Evolutionary conservation across 257 asterid genomes (phyloP).

Genomic region (Scutellaria galericulata): DNA sequence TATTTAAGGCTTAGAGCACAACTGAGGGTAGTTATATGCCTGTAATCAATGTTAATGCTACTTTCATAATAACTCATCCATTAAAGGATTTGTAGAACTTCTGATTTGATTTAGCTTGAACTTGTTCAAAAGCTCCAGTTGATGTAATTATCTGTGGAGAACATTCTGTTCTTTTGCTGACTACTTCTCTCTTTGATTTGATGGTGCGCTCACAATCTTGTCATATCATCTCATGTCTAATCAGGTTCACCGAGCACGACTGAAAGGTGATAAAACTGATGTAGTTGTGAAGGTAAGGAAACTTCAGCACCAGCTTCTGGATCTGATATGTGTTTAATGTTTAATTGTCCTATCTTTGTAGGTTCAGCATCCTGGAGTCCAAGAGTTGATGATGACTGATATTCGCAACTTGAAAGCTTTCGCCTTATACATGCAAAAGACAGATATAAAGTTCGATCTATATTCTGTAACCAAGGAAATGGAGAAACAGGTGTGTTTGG

Average conservation of each 20-base stretch:
- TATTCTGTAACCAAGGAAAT: slow-evolving; percentile 93
- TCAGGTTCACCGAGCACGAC: slow-evolving; percentile 93
- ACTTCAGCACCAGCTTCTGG: slow-evolving; percentile 21
- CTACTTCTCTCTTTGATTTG: slow-evolving; percentile 9
- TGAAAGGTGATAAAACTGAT: slow-evolving; percentile 79
- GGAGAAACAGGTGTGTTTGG: slow-evolving; percentile 82
- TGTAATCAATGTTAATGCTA: slow-evolving; percentile 9
- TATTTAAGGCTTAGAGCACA: not conserved
- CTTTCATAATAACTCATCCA: not conserved
- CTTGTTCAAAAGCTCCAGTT: slow-evolving; percentile 22
- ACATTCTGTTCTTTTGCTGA: slow-evolving; percentile 6
- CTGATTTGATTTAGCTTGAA: slow-evolving; percentile 27
- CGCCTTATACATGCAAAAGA: slow-evolving; percentile 92
- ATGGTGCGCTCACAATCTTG: slow-evolving; percentile 21
- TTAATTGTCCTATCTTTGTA: slow-evolving; percentile 40
- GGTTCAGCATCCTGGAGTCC: slow-evolving; percentile 98
- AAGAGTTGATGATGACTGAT: slow-evolving; percentile 97
- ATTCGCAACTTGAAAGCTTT: slow-evolving; percentile 93
- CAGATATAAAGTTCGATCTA: slow-evolving; percentile 90
- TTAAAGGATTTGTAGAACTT: not conserved
- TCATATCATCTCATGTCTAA: slow-evolving; percentile 27
- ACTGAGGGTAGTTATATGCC: slow-evolving; percentile 18
- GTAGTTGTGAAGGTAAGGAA: slow-evolving; percentile 88
- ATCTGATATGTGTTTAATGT: slow-evolving; percentile 25
- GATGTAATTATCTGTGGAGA: slow-evolving; percentile 13